Percentiles rank a stretch among this genome's conserved stretches.
These are phyloP conservation scores for Ehretia macrophylla DNA, from an alignment of 257 asterid species.

Conservation along the genomic window DNA sequence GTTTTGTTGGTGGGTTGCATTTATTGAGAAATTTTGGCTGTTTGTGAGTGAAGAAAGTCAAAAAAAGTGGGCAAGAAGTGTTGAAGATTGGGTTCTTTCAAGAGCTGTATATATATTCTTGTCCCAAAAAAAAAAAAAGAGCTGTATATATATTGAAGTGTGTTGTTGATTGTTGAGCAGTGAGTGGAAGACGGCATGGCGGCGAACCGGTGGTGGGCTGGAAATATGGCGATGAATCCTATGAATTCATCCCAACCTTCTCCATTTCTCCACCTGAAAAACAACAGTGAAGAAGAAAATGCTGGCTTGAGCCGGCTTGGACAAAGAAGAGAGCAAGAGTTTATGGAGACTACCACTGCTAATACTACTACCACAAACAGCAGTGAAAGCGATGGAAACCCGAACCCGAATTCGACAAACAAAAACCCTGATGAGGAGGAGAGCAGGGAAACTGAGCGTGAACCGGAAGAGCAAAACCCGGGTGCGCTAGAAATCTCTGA, in stretches of 20 bases:
- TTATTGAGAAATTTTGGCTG: background rate
- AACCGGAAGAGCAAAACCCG: conserved; percentile 32
- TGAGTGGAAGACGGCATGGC: conserved; percentile 26
- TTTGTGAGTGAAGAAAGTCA: background rate
- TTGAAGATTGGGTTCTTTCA: background rate
- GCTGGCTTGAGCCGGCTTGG: too few relatives aligned
- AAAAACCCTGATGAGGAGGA: conserved; percentile 38
- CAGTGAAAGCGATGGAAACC: conserved; percentile 32
- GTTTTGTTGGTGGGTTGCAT: background rate
- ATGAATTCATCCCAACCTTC: conserved; percentile 30
- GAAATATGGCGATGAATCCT: conserved; percentile 53
- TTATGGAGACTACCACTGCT: too few relatives aligned
- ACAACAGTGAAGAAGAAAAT: conserved; percentile 32
- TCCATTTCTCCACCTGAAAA: conserved; percentile 45
- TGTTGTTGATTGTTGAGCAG: conserved; percentile 3
- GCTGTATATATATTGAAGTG: too few relatives aligned
- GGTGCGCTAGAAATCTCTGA: conserved; percentile 46
- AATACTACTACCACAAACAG: too few relatives aligned
- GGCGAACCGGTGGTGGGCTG: conserved; percentile 87
- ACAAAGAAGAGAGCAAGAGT: too few relatives aligned
- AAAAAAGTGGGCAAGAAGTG: background rate
- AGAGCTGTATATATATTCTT: too few relatives aligned
- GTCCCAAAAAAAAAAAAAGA: too few relatives aligned
- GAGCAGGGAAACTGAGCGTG: conserved; percentile 21
- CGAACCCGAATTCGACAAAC: conserved; percentile 21